phyloP scores from a whole-genome alignment of 805 yeast species.

The Pichia rugopelliculosa region DNA sequence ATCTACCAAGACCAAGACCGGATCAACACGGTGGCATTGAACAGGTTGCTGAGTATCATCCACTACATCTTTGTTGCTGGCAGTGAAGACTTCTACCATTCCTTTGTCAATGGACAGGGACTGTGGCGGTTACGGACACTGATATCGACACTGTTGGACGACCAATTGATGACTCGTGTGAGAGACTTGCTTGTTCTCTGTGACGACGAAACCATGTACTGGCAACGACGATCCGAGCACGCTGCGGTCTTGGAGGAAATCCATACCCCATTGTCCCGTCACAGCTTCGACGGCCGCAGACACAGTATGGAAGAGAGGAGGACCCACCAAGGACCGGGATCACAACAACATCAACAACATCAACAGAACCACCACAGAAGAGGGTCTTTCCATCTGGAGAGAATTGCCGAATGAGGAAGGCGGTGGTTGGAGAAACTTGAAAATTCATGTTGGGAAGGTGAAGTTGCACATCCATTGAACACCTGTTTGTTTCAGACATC shows the following conservation, averaged over 20 bases:
- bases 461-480: not conserved
- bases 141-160: not conserved
- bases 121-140: not conserved
- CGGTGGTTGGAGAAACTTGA: no score
- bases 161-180: not conserved
- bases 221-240: not conserved
- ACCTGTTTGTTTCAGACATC: no score
- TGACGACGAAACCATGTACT: not conserved
- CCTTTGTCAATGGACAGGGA: not conserved
- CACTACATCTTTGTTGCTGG: not conserved
- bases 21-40: not conserved
- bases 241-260: not conserved
- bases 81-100: not conserved
- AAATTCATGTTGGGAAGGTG: not conserved
- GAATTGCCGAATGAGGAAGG: not conserved
- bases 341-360: no score
- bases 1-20: not conserved
- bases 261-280: not conserved
- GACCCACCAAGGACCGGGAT: no score
- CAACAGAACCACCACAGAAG: not conserved
- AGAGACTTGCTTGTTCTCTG: not conserved
- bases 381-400: not conserved
- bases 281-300: conserved; percentile 1
- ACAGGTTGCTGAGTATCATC: not conserved
- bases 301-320: conserved; percentile 4